Base-by-base conservation (phyloP, 768 basidiomycete species). In the Lactarius quietus region DNA sequence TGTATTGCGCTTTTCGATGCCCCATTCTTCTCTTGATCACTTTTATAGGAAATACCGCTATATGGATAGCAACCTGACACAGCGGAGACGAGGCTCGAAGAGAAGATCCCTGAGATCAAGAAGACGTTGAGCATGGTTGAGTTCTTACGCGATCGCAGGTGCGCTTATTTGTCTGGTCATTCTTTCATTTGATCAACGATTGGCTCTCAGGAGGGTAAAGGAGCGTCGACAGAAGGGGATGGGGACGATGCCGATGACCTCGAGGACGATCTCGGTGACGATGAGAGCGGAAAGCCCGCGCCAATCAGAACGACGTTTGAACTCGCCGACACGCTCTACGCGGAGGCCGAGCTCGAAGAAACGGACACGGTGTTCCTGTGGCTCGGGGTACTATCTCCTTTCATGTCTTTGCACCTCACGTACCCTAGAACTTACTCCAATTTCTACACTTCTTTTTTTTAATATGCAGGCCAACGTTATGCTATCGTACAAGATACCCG, bases 71-170 rank as follows among this genome's bases (percentile, higher is more conserved):
- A 95, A 86, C 73, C 80, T 95, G 57, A 79, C 86, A 7, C 89
- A 93, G 72, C 84, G 95, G 54, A 82, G 90, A 60, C 82, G 82
- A 86, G 89, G 20, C 81, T 98, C 6, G 90, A 95, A 70, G 91
- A 93, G 67, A 98, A 99, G 82, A 95, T 98, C 41, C 95, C 96
- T 0, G 97, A 99, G 75, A 93, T 98, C 72, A 85, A 84, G 71
- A 94, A 95, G 79, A 98, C 95, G 3, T 77, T 99, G 51, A 82
- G 82, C 67, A 96, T 98, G 85, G 93, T 98, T 26, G 86, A 90
- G 72, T 92, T 84, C 73, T 74, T 97, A 29, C 84, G 87, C 68
- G 85, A 88, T 65, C 78, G 86, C 81, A 88, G 69, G 91, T 92
- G 71, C 71, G 86, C 76, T 59, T 58, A 70, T 20, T 41, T 10